Conservation (phyloP, 2,329 filamentous ascomycete species). For the Monilinia aucupariae region DNA sequence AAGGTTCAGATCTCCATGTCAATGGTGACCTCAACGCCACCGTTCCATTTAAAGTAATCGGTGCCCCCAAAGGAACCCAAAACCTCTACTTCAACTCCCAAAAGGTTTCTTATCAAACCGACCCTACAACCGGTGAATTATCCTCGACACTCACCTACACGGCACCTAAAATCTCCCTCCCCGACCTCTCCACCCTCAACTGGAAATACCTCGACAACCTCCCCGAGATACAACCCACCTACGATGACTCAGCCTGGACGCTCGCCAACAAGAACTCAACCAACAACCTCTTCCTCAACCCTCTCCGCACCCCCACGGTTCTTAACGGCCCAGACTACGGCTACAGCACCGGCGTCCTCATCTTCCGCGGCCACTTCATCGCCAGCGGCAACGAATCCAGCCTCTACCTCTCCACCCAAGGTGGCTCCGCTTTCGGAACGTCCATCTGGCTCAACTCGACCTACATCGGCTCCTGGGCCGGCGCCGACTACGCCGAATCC, state of each 20-base stretch:
- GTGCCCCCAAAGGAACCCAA: slow-evolving; percentile 49
- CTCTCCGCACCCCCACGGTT: slow-evolving; percentile 57
- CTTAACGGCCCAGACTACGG: slow-evolving; percentile 70
- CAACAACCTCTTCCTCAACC: slow-evolving; percentile 48
- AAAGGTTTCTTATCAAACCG: slow-evolving; percentile 35
- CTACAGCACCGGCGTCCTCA: slow-evolving; percentile 61
- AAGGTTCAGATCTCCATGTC: slow-evolving; percentile 53
- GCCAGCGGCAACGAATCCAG: slow-evolving; percentile 54
- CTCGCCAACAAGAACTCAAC: slow-evolving; percentile 47
- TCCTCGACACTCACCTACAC: slow-evolving; percentile 46
- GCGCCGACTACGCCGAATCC: slow-evolving; percentile 45
- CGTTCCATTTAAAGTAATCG: slow-evolving; percentile 61
- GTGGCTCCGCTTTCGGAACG: slow-evolving; percentile 62
- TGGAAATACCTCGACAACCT: slow-evolving; percentile 70
- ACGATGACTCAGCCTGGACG: slow-evolving; percentile 66
- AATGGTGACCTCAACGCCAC: slow-evolving; percentile 69
- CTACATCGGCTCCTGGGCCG: slow-evolving; percentile 60
- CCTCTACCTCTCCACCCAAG: slow-evolving; percentile 55
- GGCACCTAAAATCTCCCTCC: slow-evolving; percentile 48
- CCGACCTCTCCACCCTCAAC: slow-evolving; percentile 50
- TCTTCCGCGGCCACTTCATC: slow-evolving; percentile 63
- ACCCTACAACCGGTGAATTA: slow-evolving; percentile 46
- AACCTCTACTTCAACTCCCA: slow-evolving; percentile 58
- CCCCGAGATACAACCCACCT: slow-evolving; percentile 58
- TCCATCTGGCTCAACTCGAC: slow-evolving; percentile 60